These are phyloP conservation scores for Crucibulum laeve DNA, from an alignment of 768 basidiomycete species.

Conservation along the genomic window DNA sequence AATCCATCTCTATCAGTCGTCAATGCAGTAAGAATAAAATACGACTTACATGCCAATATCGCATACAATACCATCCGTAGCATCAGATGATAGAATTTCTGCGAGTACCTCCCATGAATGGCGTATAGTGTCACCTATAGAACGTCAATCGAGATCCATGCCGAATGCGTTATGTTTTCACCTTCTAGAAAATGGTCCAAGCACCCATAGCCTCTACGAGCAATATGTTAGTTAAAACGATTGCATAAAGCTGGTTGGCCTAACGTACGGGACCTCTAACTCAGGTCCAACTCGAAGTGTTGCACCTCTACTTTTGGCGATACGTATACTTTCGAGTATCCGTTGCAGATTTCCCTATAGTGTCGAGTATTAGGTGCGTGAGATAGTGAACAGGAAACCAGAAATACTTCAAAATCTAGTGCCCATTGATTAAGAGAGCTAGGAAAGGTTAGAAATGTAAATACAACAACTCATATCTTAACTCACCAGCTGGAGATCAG, in stretches of 20 bases:
- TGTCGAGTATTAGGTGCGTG: background rate
- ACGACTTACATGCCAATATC: constrained; percentile 88
- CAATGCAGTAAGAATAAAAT: background rate
- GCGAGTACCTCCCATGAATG: constrained; percentile 98
- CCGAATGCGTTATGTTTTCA: constrained; percentile 17
- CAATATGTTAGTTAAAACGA: background rate
- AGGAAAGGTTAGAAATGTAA: constrained; percentile 4
- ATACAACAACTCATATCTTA: too few species aligned
- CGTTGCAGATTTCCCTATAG: constrained; percentile 87
- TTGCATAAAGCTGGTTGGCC: background rate
- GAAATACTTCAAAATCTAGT: constrained; percentile 80
- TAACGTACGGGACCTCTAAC: constrained; percentile 82
- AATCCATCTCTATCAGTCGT: constrained; percentile 1
- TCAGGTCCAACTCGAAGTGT: constrained; percentile 94
- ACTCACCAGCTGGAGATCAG: too few species aligned
- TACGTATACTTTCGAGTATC: constrained; percentile 80
- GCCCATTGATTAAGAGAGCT: constrained; percentile 98
- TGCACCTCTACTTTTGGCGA: constrained; percentile 87
- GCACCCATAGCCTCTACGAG: constrained; percentile 90
- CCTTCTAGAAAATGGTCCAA: constrained; percentile 97
- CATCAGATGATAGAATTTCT: constrained; percentile 80
- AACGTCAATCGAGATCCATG: constrained; percentile 2
- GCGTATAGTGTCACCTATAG: constrained; percentile 85
- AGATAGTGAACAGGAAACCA: background rate
- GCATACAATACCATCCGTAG: constrained; percentile 82